Conservation (phyloP, 805 yeast species). For the Saturnispora ahearnii region DNA sequence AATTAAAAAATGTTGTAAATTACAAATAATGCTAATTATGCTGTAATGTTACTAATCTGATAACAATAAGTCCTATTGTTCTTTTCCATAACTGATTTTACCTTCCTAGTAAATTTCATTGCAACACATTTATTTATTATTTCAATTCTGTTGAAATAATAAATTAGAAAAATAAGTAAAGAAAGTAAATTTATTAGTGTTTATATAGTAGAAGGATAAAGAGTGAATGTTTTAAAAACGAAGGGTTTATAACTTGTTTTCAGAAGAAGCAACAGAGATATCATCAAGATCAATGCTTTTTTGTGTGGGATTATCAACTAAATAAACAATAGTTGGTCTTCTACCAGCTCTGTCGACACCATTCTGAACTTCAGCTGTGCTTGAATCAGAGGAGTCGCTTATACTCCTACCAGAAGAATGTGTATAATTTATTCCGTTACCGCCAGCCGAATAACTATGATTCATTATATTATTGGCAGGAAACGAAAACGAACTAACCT, state of each 20-base stretch:
- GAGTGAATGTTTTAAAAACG: background rate
- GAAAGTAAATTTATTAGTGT: background rate
- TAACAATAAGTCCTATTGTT: too few relatives aligned
- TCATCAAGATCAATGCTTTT: background rate
- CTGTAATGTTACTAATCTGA: too few relatives aligned
- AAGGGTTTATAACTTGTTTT: background rate
- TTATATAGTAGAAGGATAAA: background rate
- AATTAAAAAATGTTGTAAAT: too few relatives aligned
- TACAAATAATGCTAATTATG: too few relatives aligned
- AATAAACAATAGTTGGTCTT: background rate
- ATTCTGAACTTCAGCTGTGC: background rate
- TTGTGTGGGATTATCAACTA: background rate
- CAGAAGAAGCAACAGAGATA: background rate
- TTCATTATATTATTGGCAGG: too few relatives aligned
- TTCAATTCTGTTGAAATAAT: too few relatives aligned
- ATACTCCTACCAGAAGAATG: background rate
- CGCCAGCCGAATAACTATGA: too few relatives aligned
- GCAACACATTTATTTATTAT: too few relatives aligned
- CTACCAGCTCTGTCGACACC: background rate
- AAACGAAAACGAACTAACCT: too few relatives aligned
- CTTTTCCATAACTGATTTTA: too few relatives aligned
- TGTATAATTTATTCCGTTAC: background rate
- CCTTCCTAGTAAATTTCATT: too few relatives aligned
- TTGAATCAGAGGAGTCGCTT: background rate
- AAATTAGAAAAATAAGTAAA: too few relatives aligned